A percentile compares a stretch with the other conserved stretches of the same genome.
Conservation (phyloP, 192 early-diverging fungal species). For the Entomortierella chlamydospora region DNA sequence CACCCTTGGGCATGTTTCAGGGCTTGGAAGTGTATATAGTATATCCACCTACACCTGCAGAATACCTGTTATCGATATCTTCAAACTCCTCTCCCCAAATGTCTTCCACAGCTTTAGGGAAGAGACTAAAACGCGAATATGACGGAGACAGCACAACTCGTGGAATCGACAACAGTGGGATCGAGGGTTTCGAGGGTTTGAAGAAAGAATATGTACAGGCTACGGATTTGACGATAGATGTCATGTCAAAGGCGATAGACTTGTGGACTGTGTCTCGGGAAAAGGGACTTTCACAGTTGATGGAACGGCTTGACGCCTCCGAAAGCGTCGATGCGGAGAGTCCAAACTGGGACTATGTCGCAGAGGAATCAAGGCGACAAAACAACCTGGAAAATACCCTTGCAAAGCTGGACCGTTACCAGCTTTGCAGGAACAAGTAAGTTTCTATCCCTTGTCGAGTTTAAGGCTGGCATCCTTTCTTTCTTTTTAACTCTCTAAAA, state of each 20-base stretch:
- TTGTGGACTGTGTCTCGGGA: neutral
- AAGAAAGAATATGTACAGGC: neutral
- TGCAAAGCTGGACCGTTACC: slow-evolving; percentile 15
- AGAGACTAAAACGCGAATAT: slow-evolving; percentile 6
- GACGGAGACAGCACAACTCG: too few species aligned
- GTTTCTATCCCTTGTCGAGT: neutral
- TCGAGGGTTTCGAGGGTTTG: neutral
- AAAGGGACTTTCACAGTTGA: neutral
- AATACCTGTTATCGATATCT: slow-evolving; percentile 15
- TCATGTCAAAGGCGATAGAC: neutral
- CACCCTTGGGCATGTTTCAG: slow-evolving; percentile 46
- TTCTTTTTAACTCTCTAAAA: neutral
- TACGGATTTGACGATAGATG: neutral
- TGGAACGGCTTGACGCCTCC: neutral
- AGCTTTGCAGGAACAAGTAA: slow-evolving; percentile 38
- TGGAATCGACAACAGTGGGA: too few species aligned
- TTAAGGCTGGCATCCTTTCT: neutral
- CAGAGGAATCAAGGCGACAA: neutral
- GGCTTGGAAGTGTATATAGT: slow-evolving; percentile 33
- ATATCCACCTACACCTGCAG: slow-evolving; percentile 27
- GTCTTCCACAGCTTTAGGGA: neutral
- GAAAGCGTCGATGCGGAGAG: neutral
- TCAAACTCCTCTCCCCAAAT: neutral
- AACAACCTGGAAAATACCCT: slow-evolving; percentile 5
- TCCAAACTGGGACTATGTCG: slow-evolving; percentile 21